Conservation (phyloP, 306 rosid genomes). For the Vigna radiata region DNA sequence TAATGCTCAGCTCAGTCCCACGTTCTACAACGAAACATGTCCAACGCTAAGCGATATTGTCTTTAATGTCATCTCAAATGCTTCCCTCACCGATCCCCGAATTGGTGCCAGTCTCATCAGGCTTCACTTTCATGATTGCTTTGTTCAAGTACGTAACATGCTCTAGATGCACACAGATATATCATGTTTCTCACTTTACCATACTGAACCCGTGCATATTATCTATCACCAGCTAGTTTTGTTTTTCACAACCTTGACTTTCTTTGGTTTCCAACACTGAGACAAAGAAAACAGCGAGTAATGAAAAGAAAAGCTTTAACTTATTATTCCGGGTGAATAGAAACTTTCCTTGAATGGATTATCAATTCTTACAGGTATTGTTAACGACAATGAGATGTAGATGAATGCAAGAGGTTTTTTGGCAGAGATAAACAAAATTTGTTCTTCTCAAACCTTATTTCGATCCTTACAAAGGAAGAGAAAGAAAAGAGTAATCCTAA, state of each 20-base stretch:
- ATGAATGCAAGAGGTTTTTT: not conserved
- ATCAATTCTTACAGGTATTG: not conserved
- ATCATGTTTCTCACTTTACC: not conserved
- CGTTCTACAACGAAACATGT: conserved; percentile 46
- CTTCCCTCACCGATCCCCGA: conserved; percentile 43
- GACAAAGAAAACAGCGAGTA: not conserved
- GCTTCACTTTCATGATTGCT: conserved; percentile 74
- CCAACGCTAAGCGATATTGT: conserved; percentile 31
- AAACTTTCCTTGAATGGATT: not conserved
- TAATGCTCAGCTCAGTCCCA: conserved; percentile 26
- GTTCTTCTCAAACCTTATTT: not conserved
- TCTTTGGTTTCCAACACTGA: not conserved
- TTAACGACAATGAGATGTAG: not conserved
- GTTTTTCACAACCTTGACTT: not conserved
- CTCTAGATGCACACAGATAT: not conserved
- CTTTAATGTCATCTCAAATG: not conserved
- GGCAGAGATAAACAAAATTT: not conserved
- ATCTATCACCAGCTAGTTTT: not conserved
- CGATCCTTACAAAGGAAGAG: not conserved
- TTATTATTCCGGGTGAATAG: not conserved
- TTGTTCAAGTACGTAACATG: conserved; percentile 48
- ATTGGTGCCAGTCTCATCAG: conserved; percentile 58
- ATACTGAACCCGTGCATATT: not conserved
- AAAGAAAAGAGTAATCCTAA: not conserved
- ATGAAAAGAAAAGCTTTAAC: too few species aligned